Evolutionary conservation across 805 yeast genomes (phyloP).

Genomic region (Spathaspora girioi): DNA sequence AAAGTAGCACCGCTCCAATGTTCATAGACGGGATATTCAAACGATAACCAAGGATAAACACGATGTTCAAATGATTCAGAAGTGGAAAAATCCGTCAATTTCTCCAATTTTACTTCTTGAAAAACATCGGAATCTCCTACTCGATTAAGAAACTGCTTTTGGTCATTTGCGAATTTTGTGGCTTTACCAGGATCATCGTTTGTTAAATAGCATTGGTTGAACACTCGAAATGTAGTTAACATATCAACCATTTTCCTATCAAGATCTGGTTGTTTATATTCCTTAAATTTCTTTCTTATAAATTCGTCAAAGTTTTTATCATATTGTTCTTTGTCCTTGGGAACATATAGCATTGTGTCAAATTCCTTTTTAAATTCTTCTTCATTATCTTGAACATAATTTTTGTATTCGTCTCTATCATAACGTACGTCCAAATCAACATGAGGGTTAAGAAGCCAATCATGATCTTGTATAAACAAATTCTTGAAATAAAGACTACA

Average conservation of each 20-base stretch:
- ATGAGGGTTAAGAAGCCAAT: slow-evolving; percentile 44
- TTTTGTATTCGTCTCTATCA: slow-evolving; percentile 17
- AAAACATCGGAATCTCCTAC: neutral
- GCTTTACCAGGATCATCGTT: slow-evolving; percentile 8
- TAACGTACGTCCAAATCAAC: neutral
- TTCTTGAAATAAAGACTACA: slow-evolving; percentile 46
- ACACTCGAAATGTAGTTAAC: slow-evolving; percentile 43
- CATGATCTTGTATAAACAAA: slow-evolving; percentile 32
- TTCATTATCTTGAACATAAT: slow-evolving; percentile 19
- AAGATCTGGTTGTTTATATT: neutral
- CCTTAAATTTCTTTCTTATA: slow-evolving; percentile 27
- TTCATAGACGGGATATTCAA: slow-evolving; percentile 32
- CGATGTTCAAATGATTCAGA: slow-evolving; percentile 23
- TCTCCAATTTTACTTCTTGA: neutral
- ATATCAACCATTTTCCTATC: slow-evolving; percentile 41
- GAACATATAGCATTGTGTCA: slow-evolving; percentile 18
- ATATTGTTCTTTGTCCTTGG: slow-evolving; percentile 16
- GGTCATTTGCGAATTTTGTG: neutral
- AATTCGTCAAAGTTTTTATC: slow-evolving; percentile 17
- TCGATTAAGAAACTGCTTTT: neutral
- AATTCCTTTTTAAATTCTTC: slow-evolving; percentile 24
- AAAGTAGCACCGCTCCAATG: slow-evolving; percentile 36
- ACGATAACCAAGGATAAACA: slow-evolving; percentile 39
- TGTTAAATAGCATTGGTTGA: slow-evolving; percentile 41
- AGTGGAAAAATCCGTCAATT: neutral